Conservation (phyloP, 257 asterid species). For the Haberlea rhodopensis region DNA sequence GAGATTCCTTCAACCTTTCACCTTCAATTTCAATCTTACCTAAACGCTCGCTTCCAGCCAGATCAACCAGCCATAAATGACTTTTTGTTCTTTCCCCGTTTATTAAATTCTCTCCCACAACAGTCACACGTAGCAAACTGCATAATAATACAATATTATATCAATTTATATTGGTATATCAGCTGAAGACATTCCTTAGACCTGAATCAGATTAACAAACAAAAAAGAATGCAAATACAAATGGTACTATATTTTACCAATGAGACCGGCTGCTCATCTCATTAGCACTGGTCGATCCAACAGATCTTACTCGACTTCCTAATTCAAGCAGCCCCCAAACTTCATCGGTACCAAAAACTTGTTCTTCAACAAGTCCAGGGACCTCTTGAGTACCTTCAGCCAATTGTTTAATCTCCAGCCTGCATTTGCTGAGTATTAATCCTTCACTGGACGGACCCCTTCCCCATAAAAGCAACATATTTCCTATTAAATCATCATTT, state of each 20-base stretch:
- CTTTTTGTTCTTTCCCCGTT: constrained; percentile 88
- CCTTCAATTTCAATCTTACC: constrained; percentile 95
- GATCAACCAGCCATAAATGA: constrained; percentile 95
- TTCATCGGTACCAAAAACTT: constrained; percentile 65
- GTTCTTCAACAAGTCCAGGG: constrained; percentile 93
- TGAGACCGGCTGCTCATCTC: constrained; percentile 98
- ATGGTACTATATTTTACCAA: constrained; percentile 50
- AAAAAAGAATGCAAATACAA: neutral
- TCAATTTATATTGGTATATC: neutral
- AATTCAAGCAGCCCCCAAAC: constrained; percentile 81
- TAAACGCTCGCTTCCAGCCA: constrained; percentile 98
- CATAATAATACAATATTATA: constrained; percentile 14
- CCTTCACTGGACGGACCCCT: neutral
- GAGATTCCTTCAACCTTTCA: constrained; percentile 90
- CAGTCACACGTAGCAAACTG: constrained; percentile 91
- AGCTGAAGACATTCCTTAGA: neutral
- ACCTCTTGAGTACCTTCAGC: constrained; percentile 99
- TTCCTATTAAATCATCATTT: neutral
- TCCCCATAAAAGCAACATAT: neutral
- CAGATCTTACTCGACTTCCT: constrained; percentile 94
- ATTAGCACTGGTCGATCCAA: constrained; percentile 95
- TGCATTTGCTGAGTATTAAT: constrained; percentile 36
- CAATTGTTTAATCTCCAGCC: constrained; percentile 96
- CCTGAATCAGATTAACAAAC: constrained; percentile 8
- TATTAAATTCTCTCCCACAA: constrained; percentile 65